Evolutionary conservation across 495 filamentous ascomycete species (phyloP), one percentile per base, ranked within the genome.

Genomic region (Penicillium bialowiezense): DNA sequence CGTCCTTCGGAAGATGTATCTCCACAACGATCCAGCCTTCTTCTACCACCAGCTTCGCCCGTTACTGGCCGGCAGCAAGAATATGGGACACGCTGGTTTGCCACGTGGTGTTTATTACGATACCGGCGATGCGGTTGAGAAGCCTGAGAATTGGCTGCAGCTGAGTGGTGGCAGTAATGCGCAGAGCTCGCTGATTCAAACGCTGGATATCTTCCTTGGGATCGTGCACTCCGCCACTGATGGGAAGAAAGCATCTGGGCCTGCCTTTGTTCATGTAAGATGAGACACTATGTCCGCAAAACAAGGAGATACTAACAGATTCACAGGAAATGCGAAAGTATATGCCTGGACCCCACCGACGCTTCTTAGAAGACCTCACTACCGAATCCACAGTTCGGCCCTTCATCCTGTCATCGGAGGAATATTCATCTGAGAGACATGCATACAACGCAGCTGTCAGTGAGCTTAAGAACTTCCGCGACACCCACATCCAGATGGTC

Each of bases 21-120:
- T 97, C 60, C 83, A 82, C 49, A 95, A 90, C 61, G 80, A 88
- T 51, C 90, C 93, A 0, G 77, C 85, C 49, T 83, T 91, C 21
- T 97, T 98, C 74, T 97, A 95, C 68, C 81, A 95, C 62, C 82
- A 82, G 37, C 89, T 98, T 43, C 83, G 93, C 6, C 95, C 93
- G 0, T 95, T 95, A 59, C 76, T 98, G 13, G 91, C 93, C 5
- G 93, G 93, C 7, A 89, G 87, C 56, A 95, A 95, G 76, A 96
- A 96, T 59, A 98, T 98, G 93, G 82, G 77, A 18, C 83, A 86
- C n/a, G 92, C 91, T 1, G 93, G 93, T 0, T 70, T 98, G 23
- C 90, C 95, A 0, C 77, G 82, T 55, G 93, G 93, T 1, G 86
- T 98, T 17, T 79, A 89, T 28, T 97, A 96, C 61, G 90, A 96